Evolutionary conservation across 1,284 basidiomycete genomes (phyloP), one percentile per base, ranked within the genome.

Genomic region (Puccinia sorghi): DNA sequence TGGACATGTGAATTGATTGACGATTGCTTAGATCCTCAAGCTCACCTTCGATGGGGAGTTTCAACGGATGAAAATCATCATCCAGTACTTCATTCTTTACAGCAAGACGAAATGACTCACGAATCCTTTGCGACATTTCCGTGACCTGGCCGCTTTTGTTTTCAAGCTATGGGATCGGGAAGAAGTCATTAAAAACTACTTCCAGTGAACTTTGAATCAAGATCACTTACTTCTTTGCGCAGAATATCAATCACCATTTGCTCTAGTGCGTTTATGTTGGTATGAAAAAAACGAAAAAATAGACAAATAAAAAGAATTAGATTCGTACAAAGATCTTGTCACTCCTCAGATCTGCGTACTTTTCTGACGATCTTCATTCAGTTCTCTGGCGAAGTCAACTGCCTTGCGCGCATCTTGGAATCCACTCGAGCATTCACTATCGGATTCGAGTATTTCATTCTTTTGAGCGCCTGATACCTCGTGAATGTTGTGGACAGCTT

Each of bases 181-280:
- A 39, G 20, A 9, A 41, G 37, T 2, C 39, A n/a, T 12, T 50
- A 12, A 11, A 27, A 37, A 63, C 39, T 50, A 15, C 32, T 6
- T 37, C 2, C 27, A 61, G 15, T 20, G 8, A 13, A 1, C 32
- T 15, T 39, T 61, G 9, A 22, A 3, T 48, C 13, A 32, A 74
- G 8, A 4, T 17, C 11, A n/a, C 43, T 56, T 46, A 76, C 73
- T 43, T 76, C 63, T n/a, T 52, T 63, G 17, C 73, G 59, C 20
- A 76, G 63, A 22, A 76, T 76, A 15, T 76, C 63, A 37, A 76
- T 76, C 32, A 76, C 73, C 41, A 41, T 22, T 67, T 76, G 73
- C 22, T 76, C 73, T 76, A 52, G 22, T 4, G 48, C 41, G 43
- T 63, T 39, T 63, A n/a, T n/a, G n/a, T n/a, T n/a, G n/a, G n/a